Base-by-base conservation (phyloP, 2,329 filamentous ascomycete genomes). In the Didymellaceae sp. region DNA sequence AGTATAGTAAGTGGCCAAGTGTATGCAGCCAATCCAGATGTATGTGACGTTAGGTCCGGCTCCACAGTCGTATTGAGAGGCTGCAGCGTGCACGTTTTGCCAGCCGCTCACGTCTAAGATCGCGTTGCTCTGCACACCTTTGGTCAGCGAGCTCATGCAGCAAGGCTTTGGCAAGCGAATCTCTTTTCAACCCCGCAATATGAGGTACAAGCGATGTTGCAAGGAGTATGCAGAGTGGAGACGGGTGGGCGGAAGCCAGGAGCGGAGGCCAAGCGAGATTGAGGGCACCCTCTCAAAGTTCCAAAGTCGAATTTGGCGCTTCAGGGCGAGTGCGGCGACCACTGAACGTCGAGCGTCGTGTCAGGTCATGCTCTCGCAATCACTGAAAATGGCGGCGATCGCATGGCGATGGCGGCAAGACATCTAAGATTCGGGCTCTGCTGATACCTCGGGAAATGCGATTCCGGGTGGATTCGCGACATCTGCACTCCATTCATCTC, bases 181-280 rank as follows among this genome's bases (percentile, higher is more conserved):
- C 39, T 5, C 43, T 33, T 25, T 44, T 44, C 22, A 39, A 33
- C 50, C 47, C 50, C 44, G 50, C 50, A 53, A 48, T 44, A 35
- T 40, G 28, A 24, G 16, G 30, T 40, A 22, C 33, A 32, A 14
- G 33, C 31, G 17, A 39, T 35, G 42, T 20, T 21, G 35, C 48
- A 46, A 33, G 47, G 21, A 43, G 47, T 21, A 42, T 46, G 43
- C 21, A 22, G 42, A 42, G 48, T 52, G 50, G 50, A 34, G 50
- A 39, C 33, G 50, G 50, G 39, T 40, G 44, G 34, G 25, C 44
- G 50, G 50, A 53, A 48, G 43, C 21, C 16, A 39, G 24, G 47
- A 39, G 39, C 37, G 43, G 33, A 40, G 39, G 33, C 33, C 43
- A 47, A 52, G 49, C 44, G 50, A 53, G 30, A 53, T 53, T 53